Percentiles rank a stretch among this genome's conserved stretches.
These are phyloP conservation scores for Epichloe baconii DNA, from an alignment of 2,329 filamentous ascomycete species.

Conservation along the genomic window DNA sequence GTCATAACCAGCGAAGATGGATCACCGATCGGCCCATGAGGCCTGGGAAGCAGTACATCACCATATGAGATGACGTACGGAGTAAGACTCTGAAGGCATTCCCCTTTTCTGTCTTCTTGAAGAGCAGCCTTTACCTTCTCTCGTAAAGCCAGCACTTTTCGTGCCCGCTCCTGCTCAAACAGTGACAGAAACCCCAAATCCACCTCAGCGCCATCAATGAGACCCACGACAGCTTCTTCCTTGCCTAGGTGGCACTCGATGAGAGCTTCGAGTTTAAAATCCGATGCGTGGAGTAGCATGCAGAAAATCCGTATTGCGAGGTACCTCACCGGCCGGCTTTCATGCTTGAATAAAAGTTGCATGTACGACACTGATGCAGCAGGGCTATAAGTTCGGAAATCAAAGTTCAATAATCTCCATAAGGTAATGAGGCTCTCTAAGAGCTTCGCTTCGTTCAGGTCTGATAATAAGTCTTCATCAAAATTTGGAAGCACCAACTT, in stretches of 20 bases:
- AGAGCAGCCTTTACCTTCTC: constrained; percentile 20
- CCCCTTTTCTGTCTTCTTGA: constrained; percentile 4
- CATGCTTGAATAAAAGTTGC: constrained; percentile 53
- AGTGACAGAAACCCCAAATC: constrained; percentile 65
- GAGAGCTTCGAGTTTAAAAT: constrained; percentile 63
- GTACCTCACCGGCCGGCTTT: constrained; percentile 53
- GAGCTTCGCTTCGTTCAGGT: constrained; percentile 12
- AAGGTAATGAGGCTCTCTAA: constrained; percentile 30
- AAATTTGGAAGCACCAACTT: constrained; percentile 18
- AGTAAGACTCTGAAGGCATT: constrained; percentile 35
- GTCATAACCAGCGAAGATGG: constrained; percentile 52
- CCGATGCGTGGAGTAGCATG: constrained; percentile 65
- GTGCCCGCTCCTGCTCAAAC: constrained; percentile 41
- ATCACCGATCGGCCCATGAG: constrained; percentile 33
- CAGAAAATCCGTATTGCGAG: constrained; percentile 73
- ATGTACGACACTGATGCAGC: constrained; percentile 54
- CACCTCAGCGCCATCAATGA: constrained; percentile 62
- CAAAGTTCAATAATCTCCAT: constrained; percentile 69
- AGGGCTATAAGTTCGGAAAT: constrained; percentile 52
- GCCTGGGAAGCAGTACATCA: constrained; percentile 52
- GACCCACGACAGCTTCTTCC: constrained; percentile 47
- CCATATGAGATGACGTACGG: constrained; percentile 52
- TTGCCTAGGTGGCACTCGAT: constrained; percentile 50
- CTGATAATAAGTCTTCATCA: constrained; percentile 14
- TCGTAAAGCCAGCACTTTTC: constrained; percentile 30